Evolutionary conservation across 345 rosid genomes (phyloP).

Genomic region (Arabidopsis thaliana): DNA sequence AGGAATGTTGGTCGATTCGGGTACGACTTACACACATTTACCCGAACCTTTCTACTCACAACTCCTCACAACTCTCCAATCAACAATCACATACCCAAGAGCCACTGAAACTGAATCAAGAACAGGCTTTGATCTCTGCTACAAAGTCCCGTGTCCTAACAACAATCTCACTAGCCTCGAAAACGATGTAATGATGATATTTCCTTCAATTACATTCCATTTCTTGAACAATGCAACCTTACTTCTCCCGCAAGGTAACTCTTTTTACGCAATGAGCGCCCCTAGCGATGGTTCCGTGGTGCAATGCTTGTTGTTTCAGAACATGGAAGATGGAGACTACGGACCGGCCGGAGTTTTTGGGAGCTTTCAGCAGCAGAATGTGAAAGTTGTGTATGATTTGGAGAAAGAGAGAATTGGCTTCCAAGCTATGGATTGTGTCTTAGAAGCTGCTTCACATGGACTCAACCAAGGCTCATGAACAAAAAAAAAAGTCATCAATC

Average conservation of each 20-base stretch:
- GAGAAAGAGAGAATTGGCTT: conserved; percentile 78
- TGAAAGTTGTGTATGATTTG: conserved; percentile 80
- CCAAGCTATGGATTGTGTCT: conserved; percentile 78
- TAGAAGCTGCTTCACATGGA: conserved; percentile 57
- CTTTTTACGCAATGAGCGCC: conserved; percentile 75
- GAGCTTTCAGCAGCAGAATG: conserved; percentile 87
- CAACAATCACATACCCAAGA: conserved; percentile 58
- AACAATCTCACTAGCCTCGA: conserved; percentile 47
- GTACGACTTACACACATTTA: conserved; percentile 85
- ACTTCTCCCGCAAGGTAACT: conserved; percentile 61
- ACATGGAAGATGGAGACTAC: conserved; percentile 69
- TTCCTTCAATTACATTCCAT: conserved; percentile 72
- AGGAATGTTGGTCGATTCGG: conserved; percentile 82
- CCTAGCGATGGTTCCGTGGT: conserved; percentile 68
- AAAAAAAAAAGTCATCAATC: not conserved
- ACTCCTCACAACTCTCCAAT: conserved; percentile 57
- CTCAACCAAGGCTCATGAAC: conserved; percentile 50
- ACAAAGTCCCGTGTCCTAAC: conserved; percentile 65
- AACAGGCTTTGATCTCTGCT: conserved; percentile 83
- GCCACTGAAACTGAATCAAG: conserved; percentile 59
- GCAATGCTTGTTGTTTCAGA: conserved; percentile 71
- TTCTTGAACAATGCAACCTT: conserved; percentile 78
- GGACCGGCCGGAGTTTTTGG: conserved; percentile 87
- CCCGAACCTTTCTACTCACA: conserved; percentile 72
- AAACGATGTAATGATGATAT: conserved; percentile 29